Conservation (phyloP, 1,284 basidiomycete species). For the Cutaneotrichosporon dermatis region DNA sequence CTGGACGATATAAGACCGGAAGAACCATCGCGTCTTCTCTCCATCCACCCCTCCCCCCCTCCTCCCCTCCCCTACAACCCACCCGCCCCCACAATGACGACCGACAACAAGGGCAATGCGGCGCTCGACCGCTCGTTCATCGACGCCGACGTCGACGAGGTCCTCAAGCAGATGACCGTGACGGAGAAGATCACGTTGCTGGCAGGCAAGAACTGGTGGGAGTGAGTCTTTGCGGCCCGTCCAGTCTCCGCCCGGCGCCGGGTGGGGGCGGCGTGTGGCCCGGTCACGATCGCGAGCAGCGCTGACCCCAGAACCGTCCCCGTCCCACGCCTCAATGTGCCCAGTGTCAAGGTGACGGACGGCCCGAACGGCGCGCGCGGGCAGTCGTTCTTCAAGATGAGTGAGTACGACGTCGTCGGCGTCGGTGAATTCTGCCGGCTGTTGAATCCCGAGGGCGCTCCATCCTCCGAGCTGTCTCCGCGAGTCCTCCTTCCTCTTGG, state of each 20-base stretch:
- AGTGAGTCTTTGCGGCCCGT: constrained; percentile 24
- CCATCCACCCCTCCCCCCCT: not conserved
- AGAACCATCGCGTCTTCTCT: not conserved
- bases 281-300: not conserved
- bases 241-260: not conserved
- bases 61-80: not conserved
- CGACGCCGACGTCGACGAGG: constrained; percentile 7
- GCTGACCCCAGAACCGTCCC: constrained; percentile 1
- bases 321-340: constrained; percentile 39
- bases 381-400: constrained; percentile 28
- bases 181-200: constrained; percentile 39
- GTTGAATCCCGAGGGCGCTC: not conserved
- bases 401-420: constrained; percentile 16
- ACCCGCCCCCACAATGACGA: not conserved
- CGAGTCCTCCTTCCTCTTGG: no score
- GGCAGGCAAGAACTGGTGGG: constrained; percentile 36
- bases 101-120: not conserved
- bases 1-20: no score
- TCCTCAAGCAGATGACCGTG: constrained; percentile 11
- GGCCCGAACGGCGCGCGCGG: constrained; percentile 33
- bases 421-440: not conserved
- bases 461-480: no score
- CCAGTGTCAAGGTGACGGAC: constrained; percentile 32
- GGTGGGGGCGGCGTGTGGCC: not conserved
- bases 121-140: constrained; percentile 19